Evolutionary conservation across 208 protist species (phyloP), one percentile per base, ranked within the genome.

Genomic region (Lotmaria passim): DNA sequence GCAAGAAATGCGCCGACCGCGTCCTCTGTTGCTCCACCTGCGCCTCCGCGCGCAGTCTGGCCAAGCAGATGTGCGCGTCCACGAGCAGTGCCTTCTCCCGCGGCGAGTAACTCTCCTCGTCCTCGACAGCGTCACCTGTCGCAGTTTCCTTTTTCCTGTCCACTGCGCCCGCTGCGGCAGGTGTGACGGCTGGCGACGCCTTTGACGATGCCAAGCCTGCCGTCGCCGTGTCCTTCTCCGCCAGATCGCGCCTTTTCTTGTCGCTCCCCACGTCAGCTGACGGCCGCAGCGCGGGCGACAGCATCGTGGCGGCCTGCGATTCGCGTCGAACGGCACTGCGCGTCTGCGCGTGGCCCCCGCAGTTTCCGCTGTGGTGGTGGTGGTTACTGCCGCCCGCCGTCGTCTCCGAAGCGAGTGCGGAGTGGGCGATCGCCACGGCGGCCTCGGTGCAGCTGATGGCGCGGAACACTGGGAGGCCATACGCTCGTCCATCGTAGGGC

Each of bases 401-500:
- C 50, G 62, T 8, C 7, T 59, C 65, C 5, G 43, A 12, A 8
- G 28, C 43, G 15, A 51, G 31, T 0, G 53, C 33, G 10, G 41
- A 62, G 53, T 36, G 30, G 8, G 52, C 24, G 41, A 50, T 71
- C 15, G 53, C 34, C 21, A 52, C 39, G 14, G 58, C 44, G 7
- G 36, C 53, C 0, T 71, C 63, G 15, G 62, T 36, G 39, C 59
- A 58, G 39, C 62, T 77, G 17, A 56, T 38, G 0, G n/a, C 31
- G 17, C 24, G 8, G 55, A 26, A 33, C 15, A 30, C 11, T 2
- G 68, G 74, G 36, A 91, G 64, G 38, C 79, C 80, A 51, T 91
- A 91, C 12, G 82, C 82, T 26, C 69, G 75, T 26, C 86, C 86
- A 39, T 83, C 73, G 26, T 84, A 78, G 21, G 82, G 24, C n/a